phyloP scores from a whole-genome alignment of 805 yeast genomes.

The Clavispora fructus region DNA sequence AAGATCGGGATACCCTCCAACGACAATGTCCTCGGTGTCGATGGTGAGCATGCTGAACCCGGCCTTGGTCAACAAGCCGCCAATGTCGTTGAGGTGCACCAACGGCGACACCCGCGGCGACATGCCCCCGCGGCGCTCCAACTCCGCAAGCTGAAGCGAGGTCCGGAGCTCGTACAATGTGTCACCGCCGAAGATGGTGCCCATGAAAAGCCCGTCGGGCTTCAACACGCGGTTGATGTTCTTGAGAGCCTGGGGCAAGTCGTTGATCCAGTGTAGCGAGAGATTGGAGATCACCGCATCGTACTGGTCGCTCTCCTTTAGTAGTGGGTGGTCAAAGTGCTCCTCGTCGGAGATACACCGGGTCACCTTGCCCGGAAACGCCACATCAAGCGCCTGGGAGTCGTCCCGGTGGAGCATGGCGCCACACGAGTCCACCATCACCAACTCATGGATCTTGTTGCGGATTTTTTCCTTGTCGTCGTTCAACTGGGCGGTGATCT shows the following conservation, averaged over 20 bases:
- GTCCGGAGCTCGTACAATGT: slow-evolving; percentile 80
- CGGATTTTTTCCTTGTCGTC: slow-evolving; percentile 52
- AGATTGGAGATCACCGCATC: slow-evolving; percentile 73
- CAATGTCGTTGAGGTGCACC: slow-evolving; percentile 73
- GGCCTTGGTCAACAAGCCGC: slow-evolving; percentile 64
- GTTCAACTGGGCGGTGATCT: slow-evolving; percentile 37
- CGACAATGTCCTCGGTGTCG: slow-evolving; percentile 78
- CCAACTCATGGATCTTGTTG: slow-evolving; percentile 46
- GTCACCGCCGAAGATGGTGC: slow-evolving; percentile 78
- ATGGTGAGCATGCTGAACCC: slow-evolving; percentile 77
- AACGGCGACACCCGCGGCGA: slow-evolving; percentile 79
- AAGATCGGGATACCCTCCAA: slow-evolving; percentile 68
- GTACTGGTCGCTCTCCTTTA: slow-evolving; percentile 37
- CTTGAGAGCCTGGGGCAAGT: slow-evolving; percentile 60
- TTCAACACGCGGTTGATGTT: slow-evolving; percentile 54
- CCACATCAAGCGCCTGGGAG: slow-evolving; percentile 33
- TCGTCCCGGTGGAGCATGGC: slow-evolving; percentile 50
- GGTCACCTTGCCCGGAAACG: slow-evolving; percentile 39
- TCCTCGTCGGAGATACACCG: slow-evolving; percentile 70
- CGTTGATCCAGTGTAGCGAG: slow-evolving; percentile 81
- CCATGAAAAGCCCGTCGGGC: slow-evolving; percentile 81
- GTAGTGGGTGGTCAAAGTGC: slow-evolving; percentile 37
- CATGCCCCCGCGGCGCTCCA: slow-evolving; percentile 73
- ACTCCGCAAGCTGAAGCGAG: slow-evolving; percentile 73
- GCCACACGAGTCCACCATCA: slow-evolving; percentile 63